A percentile compares a stretch with the other conserved stretches of the same genome.
Conservation (phyloP, 2,329 filamentous ascomycete genomes). For the Elsinoe perseae region DNA sequence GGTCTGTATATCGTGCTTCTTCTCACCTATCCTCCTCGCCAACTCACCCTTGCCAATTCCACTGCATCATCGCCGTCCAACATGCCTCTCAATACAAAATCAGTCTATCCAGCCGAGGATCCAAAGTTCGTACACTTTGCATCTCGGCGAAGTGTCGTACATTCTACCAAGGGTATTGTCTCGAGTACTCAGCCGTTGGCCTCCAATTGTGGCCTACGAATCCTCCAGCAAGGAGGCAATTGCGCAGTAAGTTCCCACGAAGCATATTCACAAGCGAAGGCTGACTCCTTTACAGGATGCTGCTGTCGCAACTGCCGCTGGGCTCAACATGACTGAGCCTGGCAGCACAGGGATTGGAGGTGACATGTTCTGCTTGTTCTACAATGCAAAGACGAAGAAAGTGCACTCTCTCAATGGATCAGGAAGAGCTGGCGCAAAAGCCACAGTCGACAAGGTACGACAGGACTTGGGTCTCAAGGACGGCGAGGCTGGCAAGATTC, state of each 20-base stretch:
- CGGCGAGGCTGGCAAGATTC: constrained; percentile 54
- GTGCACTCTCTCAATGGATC: constrained; percentile 88
- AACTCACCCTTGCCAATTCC: neutral
- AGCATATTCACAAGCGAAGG: constrained; percentile 11
- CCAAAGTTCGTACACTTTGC: constrained; percentile 57
- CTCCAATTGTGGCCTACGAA: constrained; percentile 73
- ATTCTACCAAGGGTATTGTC: constrained; percentile 87
- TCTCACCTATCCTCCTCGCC: neutral
- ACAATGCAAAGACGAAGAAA: constrained; percentile 71
- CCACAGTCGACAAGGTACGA: constrained; percentile 62
- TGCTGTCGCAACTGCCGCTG: constrained; percentile 89
- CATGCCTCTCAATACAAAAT: constrained; percentile 43
- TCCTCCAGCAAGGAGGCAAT: constrained; percentile 85
- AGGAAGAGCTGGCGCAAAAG: constrained; percentile 66
- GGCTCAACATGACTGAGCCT: constrained; percentile 87
- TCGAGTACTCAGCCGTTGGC: constrained; percentile 85
- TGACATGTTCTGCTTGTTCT: constrained; percentile 94
- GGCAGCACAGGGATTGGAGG: constrained; percentile 90
- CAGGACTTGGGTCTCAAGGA: constrained; percentile 59
- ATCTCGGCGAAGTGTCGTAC: constrained; percentile 82
- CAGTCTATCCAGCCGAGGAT: constrained; percentile 44
- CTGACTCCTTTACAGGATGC: constrained; percentile 57
- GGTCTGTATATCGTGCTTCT: neutral
- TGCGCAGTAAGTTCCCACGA: constrained; percentile 62
- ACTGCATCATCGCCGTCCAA: neutral